Evolutionary conservation across 148 eudicot genomes (phyloP).

Genomic region (Camellia lanceoleosa): DNA sequence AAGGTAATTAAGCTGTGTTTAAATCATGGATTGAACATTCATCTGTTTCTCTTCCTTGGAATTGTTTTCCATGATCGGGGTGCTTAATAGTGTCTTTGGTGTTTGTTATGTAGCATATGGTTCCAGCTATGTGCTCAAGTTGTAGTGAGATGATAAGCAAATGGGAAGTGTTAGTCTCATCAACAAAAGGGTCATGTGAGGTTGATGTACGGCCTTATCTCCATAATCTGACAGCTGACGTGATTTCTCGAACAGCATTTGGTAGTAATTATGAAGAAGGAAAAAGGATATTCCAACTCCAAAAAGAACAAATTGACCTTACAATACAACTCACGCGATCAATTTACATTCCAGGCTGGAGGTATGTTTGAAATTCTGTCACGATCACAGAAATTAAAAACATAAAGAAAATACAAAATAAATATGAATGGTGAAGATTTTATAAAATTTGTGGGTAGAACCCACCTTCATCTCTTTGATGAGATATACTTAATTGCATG

Average conservation of each 20-base stretch:
- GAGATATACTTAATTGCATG: no score
- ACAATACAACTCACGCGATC: neutral
- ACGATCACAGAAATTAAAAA: no score
- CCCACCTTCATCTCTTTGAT: no score
- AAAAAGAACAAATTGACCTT: conserved; percentile 18
- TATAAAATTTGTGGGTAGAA: no score
- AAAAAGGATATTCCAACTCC: conserved; percentile 9
- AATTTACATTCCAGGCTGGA: no score
- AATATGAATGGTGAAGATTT: no score
- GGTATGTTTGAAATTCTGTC: no score
- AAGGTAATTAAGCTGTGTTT: conserved; percentile 13
- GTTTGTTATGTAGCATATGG: neutral
- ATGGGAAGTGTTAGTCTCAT: neutral
- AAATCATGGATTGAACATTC: neutral
- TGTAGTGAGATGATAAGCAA: no score
- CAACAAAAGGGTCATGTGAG: conserved; percentile 17
- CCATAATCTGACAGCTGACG: conserved; percentile 18
- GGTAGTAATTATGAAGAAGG: no score
- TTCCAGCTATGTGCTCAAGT: no score
- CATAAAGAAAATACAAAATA: no score
- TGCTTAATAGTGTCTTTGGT: neutral
- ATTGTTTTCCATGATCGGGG: neutral
- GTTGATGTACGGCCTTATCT: conserved; percentile 30
- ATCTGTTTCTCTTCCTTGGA: no score
- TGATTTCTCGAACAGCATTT: neutral